Evolutionary conservation across 1,284 basidiomycete species (phyloP).

Genomic region (Vanrija pseudolonga): DNA sequence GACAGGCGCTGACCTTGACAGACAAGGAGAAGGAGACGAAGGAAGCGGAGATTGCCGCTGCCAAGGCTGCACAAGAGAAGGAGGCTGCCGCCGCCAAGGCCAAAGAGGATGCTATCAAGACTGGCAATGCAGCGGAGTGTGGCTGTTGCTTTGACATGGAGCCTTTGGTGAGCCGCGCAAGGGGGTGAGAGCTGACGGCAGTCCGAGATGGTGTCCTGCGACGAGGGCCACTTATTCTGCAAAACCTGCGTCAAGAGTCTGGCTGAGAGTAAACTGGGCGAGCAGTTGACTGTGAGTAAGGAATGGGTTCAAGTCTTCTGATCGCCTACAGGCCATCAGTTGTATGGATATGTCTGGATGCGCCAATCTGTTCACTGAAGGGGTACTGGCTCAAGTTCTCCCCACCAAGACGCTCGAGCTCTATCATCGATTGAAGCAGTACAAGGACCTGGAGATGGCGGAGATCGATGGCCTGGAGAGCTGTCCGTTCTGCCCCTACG

Average conservation of each 20-base stretch:
- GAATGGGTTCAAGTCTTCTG: background rate
- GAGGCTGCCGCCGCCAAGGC: conserved; percentile 21
- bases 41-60: conserved; percentile 38
- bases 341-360: conserved; percentile 79
- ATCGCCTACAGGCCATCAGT: conserved; percentile 55
- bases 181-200: conserved; percentile 37
- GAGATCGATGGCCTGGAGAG: conserved; percentile 62
- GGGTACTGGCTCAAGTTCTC: conserved; percentile 59
- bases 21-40: conserved; percentile 12
- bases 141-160: conserved; percentile 74
- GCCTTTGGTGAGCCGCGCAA: conserved; percentile 58
- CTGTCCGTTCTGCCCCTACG: conserved; percentile 79
- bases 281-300: conserved; percentile 40
- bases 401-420: conserved; percentile 60
- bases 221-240: conserved; percentile 74
- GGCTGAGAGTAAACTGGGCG: conserved; percentile 48
- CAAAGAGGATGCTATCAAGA: conserved; percentile 49
- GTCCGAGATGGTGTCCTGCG: conserved; percentile 78
- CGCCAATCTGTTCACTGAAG: conserved; percentile 61
- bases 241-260: conserved; percentile 55
- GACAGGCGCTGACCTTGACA: conserved; percentile 1
- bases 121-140: conserved; percentile 64
- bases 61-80: conserved; percentile 26
- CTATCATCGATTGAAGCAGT: conserved; percentile 68
- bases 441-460: conserved; percentile 70